Evolutionary conservation across 495 filamentous ascomycete genomes (phyloP).

Genomic region (Hypoxylon perforatum): DNA sequence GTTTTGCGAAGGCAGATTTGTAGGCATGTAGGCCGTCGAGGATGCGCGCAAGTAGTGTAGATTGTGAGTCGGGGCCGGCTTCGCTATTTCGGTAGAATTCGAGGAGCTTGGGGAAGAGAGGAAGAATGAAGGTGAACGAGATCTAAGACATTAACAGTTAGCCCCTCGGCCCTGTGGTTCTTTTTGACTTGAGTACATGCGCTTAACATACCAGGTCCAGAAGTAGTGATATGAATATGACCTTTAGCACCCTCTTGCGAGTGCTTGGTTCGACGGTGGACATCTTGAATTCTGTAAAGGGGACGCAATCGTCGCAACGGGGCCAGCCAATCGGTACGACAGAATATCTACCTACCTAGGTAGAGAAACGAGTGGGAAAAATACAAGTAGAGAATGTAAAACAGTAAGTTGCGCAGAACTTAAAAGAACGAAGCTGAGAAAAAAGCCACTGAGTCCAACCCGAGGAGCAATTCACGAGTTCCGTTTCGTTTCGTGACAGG

Average conservation of each 20-base stretch:
- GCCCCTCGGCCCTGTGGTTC: conserved; percentile 5
- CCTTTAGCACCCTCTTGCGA: conserved; percentile 85
- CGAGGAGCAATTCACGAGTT: conserved; percentile 1
- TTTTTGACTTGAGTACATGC: conserved; percentile 36
- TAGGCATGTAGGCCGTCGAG: conserved; percentile 90
- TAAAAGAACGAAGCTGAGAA: neutral
- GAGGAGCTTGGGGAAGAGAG: conserved; percentile 92
- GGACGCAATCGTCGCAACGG: conserved; percentile 27
- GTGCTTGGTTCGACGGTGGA: conserved; percentile 58
- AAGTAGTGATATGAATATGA: conserved; percentile 69
- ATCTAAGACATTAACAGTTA: conserved; percentile 48
- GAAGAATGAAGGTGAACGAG: conserved; percentile 91
- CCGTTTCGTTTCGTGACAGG: conserved; percentile 7
- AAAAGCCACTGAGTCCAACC: conserved; percentile 12
- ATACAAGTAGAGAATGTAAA: conserved; percentile 1
- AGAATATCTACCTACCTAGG: no score
- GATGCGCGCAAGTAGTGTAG: conserved; percentile 78
- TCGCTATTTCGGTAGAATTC: conserved; percentile 89
- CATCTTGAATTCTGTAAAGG: conserved; percentile 42
- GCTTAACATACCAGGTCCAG: conserved; percentile 59
- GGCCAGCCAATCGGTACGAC: conserved; percentile 33
- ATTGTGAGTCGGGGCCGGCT: conserved; percentile 63
- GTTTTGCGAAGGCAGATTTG: conserved; percentile 91
- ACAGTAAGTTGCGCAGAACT: no score
- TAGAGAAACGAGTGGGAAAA: conserved; percentile 12